phyloP scores from a whole-genome alignment of 192 early-diverging fungal genomes.

The Coemansia sp. region DNA sequence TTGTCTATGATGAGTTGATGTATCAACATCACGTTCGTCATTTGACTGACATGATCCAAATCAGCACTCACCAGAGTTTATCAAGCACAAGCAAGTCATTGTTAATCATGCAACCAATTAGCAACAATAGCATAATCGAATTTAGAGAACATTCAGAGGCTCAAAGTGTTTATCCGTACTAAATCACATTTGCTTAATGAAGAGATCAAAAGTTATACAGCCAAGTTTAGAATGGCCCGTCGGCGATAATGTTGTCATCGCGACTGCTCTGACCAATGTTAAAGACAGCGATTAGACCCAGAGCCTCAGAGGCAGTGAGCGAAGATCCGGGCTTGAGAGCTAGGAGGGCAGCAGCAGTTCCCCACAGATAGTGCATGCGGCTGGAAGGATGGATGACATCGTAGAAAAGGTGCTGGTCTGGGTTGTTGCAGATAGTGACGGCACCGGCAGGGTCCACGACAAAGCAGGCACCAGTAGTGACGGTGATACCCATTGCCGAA shows the following conservation, averaged over 20 bases:
- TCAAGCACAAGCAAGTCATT: not conserved
- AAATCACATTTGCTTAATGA: not conserved
- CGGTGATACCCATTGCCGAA: slow-evolving; percentile 7
- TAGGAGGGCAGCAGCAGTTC: slow-evolving; percentile 4
- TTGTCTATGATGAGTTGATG: not conserved
- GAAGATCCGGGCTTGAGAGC: not conserved
- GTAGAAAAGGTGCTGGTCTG: slow-evolving; percentile 17
- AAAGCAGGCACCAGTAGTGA: slow-evolving; percentile 6
- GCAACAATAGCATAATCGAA: too few species aligned
- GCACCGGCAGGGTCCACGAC: not conserved
- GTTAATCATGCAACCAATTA: not conserved
- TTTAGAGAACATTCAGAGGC: not conserved
- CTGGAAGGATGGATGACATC: slow-evolving; percentile 10
- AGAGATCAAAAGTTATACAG: not conserved
- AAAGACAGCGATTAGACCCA: slow-evolving; percentile 5
- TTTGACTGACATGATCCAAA: not conserved
- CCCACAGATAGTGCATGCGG: slow-evolving; percentile 17
- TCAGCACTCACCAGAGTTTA: not conserved
- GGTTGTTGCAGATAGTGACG: slow-evolving; percentile 16
- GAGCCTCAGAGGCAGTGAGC: not conserved
- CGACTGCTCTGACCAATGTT: slow-evolving; percentile 9
- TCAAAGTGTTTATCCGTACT: not conserved
- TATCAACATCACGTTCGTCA: not conserved
- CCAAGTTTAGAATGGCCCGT: not conserved
- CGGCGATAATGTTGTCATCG: slow-evolving; percentile 11